A percentile compares a stretch with the other conserved stretches of the same genome.
Conservation (phyloP, 805 yeast species). For the Peterozyma xylosa region DNA sequence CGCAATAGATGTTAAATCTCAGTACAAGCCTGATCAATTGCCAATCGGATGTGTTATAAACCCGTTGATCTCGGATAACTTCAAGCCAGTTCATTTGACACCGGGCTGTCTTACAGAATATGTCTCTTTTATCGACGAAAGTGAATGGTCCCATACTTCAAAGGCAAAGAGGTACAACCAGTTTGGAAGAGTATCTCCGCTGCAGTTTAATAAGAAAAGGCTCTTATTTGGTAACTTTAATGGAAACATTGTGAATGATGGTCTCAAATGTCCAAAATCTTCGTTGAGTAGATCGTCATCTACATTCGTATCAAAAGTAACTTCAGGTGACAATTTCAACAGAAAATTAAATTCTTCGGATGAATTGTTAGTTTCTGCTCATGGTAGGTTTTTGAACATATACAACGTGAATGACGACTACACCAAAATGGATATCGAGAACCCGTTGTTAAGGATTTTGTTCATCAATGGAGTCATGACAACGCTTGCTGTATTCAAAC, state of each 20-base stretch:
- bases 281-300: constrained; percentile 23
- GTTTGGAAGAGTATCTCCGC: constrained; percentile 15
- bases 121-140: constrained; percentile 5
- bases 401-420: constrained; percentile 28
- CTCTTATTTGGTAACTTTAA: neutral
- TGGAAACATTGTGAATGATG: constrained; percentile 5
- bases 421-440: constrained; percentile 31
- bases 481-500: constrained; percentile 24
- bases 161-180: constrained; percentile 24
- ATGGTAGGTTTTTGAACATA: constrained; percentile 43
- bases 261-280: constrained; percentile 21
- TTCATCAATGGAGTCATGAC: constrained; percentile 33
- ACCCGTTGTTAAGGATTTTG: constrained; percentile 36
- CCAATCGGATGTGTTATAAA: constrained; percentile 47
- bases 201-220: constrained; percentile 9
- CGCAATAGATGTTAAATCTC: constrained; percentile 22
- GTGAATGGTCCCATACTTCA: constrained; percentile 6
- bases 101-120: constrained; percentile 37
- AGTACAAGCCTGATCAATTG: constrained; percentile 23
- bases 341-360: constrained; percentile 19
- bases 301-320: constrained; percentile 24
- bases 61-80: constrained; percentile 46
- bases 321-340: constrained; percentile 21
- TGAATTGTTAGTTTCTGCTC: constrained; percentile 33
- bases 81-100: constrained; percentile 40